phyloP scores from a whole-genome alignment of 1,139 yeast genomes.

The Scheffersomyces illinoinensis region DNA sequence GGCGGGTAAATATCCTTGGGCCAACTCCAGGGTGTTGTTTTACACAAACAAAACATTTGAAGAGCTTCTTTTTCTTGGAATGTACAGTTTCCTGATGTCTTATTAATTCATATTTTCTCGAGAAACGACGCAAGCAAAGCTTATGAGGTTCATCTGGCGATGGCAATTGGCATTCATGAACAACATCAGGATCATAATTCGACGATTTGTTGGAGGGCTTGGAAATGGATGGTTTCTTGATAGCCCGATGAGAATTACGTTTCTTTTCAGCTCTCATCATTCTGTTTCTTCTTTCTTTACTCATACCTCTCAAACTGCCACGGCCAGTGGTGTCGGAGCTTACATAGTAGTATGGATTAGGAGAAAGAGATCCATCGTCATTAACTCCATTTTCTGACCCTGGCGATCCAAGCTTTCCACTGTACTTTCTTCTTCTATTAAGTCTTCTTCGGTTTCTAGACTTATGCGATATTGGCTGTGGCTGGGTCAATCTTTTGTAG shows the following conservation, averaged over 20 bases:
- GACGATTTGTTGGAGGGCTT: slow-evolving; percentile 38
- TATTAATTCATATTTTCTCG: slow-evolving; percentile 90
- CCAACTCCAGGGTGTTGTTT: slow-evolving; percentile 54
- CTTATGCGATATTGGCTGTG: slow-evolving; percentile 11
- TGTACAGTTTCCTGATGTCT: slow-evolving; percentile 97
- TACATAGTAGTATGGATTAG: slow-evolving; percentile 21
- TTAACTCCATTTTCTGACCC: slow-evolving; percentile 5
- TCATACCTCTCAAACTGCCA: slow-evolving; percentile 21
- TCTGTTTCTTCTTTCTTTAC: slow-evolving; percentile 23
- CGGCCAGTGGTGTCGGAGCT: slow-evolving; percentile 24
- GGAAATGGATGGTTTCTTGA: slow-evolving; percentile 24
- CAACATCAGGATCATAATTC: slow-evolving; percentile 51
- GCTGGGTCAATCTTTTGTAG: slow-evolving; percentile 18
- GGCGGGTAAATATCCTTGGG: slow-evolving; percentile 81
- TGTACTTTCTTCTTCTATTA: slow-evolving; percentile 2
- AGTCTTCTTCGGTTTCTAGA: slow-evolving; percentile 13
- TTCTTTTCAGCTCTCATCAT: slow-evolving; percentile 26
- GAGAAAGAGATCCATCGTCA: slow-evolving; percentile 10
- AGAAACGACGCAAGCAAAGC: slow-evolving; percentile 78
- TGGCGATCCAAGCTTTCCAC: slow-evolving; percentile 4
- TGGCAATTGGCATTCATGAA: slow-evolving; percentile 50
- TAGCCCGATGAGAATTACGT: slow-evolving; percentile 29
- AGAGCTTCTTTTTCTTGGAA: slow-evolving; percentile 81
- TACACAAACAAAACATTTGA: slow-evolving; percentile 84
- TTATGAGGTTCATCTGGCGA: slow-evolving; percentile 51